phyloP scores from a whole-genome alignment of 495 filamentous ascomycete species.

The Xylaria venustula region DNA sequence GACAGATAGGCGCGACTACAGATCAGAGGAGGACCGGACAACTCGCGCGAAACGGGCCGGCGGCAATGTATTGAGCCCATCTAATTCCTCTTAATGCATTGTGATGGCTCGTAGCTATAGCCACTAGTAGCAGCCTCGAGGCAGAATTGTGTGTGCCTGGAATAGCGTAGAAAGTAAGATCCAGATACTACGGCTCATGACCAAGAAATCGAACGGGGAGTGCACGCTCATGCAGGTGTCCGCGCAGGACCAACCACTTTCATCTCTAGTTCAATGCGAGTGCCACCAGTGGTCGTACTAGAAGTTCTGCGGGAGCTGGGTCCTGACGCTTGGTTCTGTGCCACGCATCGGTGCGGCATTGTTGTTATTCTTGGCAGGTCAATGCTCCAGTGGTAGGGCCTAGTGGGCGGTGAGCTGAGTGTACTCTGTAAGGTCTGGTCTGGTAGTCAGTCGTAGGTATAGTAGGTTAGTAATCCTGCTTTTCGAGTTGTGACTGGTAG shows the following conservation, averaged over 20 bases:
- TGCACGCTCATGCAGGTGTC: neutral
- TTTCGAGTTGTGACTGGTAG: neutral
- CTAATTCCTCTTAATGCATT: neutral
- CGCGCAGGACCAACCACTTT: neutral
- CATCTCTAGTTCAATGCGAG: neutral
- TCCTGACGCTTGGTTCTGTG: neutral
- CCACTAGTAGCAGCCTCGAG: neutral
- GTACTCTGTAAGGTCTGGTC: neutral
- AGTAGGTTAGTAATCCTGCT: neutral
- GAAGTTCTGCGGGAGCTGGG: neutral
- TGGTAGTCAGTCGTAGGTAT: neutral
- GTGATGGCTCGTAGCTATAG: slow-evolving; percentile 2
- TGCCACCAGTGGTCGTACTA: neutral
- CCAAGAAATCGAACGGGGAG: neutral
- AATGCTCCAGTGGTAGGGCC: neutral
- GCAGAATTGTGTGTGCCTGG: too few relatives aligned
- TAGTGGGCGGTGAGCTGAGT: neutral
- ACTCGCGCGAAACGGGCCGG: slow-evolving; percentile 8
- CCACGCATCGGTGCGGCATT: slow-evolving; percentile 1
- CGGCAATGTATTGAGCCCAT: neutral
- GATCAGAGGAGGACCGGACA: neutral
- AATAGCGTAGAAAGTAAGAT: neutral
- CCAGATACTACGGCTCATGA: neutral
- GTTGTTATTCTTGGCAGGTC: slow-evolving; percentile 8
- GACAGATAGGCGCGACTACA: neutral